phyloP scores from a whole-genome alignment of 169 alveolate species.

The Plasmodium falciparum region DNA sequence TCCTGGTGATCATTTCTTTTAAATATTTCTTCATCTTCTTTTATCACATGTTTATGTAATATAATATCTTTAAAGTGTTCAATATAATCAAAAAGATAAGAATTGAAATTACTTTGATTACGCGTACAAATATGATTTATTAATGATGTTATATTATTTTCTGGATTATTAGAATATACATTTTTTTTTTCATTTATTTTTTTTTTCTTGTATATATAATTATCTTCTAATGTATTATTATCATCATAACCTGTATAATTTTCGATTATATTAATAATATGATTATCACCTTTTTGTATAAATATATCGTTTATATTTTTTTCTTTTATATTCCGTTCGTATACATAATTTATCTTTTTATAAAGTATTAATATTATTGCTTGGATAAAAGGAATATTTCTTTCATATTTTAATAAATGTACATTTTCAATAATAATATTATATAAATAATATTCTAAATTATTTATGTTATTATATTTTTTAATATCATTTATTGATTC shows the following conservation, averaged over 20 bases:
- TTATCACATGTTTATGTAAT: background rate
- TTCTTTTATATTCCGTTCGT: background rate
- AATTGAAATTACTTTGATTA: slow-evolving; percentile 20
- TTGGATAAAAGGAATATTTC: slow-evolving; percentile 26
- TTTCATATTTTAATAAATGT: slow-evolving; percentile 29
- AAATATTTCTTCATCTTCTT: background rate
- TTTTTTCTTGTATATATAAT: slow-evolving; percentile 25
- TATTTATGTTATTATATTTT: slow-evolving; percentile 44
- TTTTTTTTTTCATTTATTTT: slow-evolving; percentile 7
- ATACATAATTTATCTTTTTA: slow-evolving; percentile 16
- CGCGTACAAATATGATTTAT: slow-evolving; percentile 1
- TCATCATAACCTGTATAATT: slow-evolving; percentile 15
- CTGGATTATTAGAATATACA: background rate
- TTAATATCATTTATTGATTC: slow-evolving; percentile 36
- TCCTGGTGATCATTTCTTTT: slow-evolving; percentile 2
- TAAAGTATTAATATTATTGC: slow-evolving; percentile 52
- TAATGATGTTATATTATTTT: slow-evolving; percentile 9
- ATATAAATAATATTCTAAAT: slow-evolving; percentile 34
- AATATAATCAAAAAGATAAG: slow-evolving; percentile 48
- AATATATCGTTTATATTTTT: background rate
- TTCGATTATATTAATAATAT: slow-evolving; percentile 41
- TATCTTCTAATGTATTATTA: background rate
- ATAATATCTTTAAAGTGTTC: slow-evolving; percentile 31
- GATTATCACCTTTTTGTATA: slow-evolving; percentile 8
- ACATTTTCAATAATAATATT: slow-evolving; percentile 40